Percentiles rank a stretch among this genome's conserved stretches.
phyloP scores from a whole-genome alignment of 176 grass and related monocot species.

The Chrysopogon serrulatus region DNA sequence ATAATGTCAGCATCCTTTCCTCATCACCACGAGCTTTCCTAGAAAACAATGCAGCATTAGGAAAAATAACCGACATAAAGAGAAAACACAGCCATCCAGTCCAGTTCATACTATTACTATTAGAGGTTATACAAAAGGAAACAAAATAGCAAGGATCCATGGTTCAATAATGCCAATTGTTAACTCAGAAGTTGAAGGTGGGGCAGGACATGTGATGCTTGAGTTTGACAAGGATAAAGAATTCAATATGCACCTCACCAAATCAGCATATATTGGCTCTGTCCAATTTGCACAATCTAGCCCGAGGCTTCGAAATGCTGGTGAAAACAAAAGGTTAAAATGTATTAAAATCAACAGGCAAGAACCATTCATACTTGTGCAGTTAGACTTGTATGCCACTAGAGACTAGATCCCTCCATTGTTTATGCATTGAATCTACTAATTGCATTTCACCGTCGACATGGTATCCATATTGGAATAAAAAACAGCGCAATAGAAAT shows the following conservation, averaged over 20 bases:
- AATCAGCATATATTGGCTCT: conserved; percentile 84
- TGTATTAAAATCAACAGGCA: neutral
- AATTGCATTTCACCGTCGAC: neutral
- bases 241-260: conserved; percentile 52
- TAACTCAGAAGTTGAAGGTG: neutral
- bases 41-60: conserved; percentile 32
- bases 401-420: neutral
- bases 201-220: neutral
- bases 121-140: neutral
- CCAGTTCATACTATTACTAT: neutral
- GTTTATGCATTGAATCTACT: neutral
- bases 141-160: neutral
- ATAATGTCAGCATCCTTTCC: conserved; percentile 81
- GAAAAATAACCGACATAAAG: conserved; percentile 12
- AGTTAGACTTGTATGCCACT: neutral
- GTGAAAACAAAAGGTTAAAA: neutral
- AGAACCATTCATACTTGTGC: neutral
- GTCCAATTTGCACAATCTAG: conserved; percentile 98
- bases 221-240: neutral
- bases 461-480: neutral
- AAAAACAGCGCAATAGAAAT: conserved; percentile 1
- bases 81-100: neutral
- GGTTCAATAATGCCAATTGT: conserved; percentile 8
- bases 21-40: conserved; percentile 89
- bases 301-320: conserved; percentile 90